Percentiles rank a stretch among this genome's conserved stretches.
Conservation (phyloP, 2,329 filamentous ascomycete genomes). For the Davidsoniella eucalypti region DNA sequence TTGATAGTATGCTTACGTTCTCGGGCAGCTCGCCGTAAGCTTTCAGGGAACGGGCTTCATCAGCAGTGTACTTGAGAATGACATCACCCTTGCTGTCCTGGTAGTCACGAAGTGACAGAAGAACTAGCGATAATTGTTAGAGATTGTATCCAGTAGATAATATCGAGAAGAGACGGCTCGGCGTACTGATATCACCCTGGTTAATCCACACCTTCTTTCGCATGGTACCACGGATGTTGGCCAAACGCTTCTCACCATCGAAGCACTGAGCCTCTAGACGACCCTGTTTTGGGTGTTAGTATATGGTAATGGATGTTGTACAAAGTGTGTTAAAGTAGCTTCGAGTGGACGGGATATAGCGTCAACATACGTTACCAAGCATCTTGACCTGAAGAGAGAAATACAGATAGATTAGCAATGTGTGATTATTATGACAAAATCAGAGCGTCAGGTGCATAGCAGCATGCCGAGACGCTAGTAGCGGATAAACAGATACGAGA, state of each 20-base stretch:
- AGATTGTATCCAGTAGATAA: neutral
- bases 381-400: conserved; percentile 47
- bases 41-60: conserved; percentile 90
- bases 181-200: conserved; percentile 62
- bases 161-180: neutral
- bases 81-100: conserved; percentile 95
- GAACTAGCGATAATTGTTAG: conserved; percentile 30
- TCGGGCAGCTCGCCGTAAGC: conserved; percentile 95
- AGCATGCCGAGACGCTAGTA: too few species aligned
- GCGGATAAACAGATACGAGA: too few species aligned
- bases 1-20: conserved; percentile 25
- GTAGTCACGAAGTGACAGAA: conserved; percentile 76
- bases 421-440: neutral
- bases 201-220: conserved; percentile 99
- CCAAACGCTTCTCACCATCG: conserved; percentile 70
- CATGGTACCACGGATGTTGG: conserved; percentile 31
- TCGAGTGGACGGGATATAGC: neutral
- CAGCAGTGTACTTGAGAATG: conserved; percentile 88
- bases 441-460: too few species aligned
- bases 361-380: conserved; percentile 52
- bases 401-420: conserved; percentile 14
- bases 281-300: conserved; percentile 26
- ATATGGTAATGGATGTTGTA: neutral
- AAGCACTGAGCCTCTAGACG: conserved; percentile 88
- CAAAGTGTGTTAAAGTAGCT: neutral